Base-by-base conservation (phyloP, 2,329 filamentous ascomycete species). In the Aaosphaeria pasadenensis region DNA sequence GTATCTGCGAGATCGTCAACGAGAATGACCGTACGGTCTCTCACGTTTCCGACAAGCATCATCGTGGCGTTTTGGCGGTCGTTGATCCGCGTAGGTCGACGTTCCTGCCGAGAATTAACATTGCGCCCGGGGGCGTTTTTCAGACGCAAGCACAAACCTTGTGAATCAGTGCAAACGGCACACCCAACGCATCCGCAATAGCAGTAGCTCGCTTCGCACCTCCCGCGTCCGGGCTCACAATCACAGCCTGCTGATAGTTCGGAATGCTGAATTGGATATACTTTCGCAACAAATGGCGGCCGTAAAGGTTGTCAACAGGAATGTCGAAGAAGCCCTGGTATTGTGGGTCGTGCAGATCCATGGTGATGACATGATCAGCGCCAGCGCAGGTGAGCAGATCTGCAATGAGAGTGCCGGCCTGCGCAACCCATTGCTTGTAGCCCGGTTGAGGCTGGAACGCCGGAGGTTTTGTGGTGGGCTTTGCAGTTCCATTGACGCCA, bases 271-370 rank as follows among this genome's bases (percentile, higher is more conserved):
- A 85, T 67, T 91, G 86, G 59, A 86, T 85, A 69, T 85, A 85
- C 60, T 80, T 82, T 65, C 82, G 81, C 48, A 86, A 77, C 44
- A 91, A 75, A 43, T 88, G 86, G 59, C 88, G 85, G 48, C 86
- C 92, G 74, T 97, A 97, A 13, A 99, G 80, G 70, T 99, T 99
- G 75, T 99, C 94, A 48, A 99, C 94, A 2, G 94, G 94, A 49
- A 97, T 96, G 66, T 99, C 92, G 67, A 99, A 97, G 78, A 96
- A 99, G 46, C 94, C 94, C 73, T 99, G 94, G 66, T 97, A 97
- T 72, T 99, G 91, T 39, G 90, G 88, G 70, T 96, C 92, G 44
- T 69, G 65, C 45, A 99, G 81, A 67, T 99, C 94, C 88, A 99
- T 95, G 31, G 92, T 96, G 69, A 97, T 96, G 67, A 94, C 86